Percentiles rank a stretch among this genome's conserved stretches.
Conservation (phyloP, 179 eudicot genomes). For the Actinidia arguta region DNA sequence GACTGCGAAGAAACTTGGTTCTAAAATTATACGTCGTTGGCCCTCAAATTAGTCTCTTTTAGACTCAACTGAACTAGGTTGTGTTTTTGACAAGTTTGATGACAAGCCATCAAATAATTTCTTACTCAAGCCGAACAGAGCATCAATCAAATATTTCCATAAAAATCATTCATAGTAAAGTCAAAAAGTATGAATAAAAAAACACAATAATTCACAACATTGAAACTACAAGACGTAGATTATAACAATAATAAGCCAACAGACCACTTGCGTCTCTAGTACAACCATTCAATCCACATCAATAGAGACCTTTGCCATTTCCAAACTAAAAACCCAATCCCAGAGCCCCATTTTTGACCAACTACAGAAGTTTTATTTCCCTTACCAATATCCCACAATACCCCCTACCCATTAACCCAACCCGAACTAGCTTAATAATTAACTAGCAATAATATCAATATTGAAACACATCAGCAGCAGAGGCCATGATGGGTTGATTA, state of each 20-base stretch:
- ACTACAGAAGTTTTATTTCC: too few relatives aligned
- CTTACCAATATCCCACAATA: background rate
- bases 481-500: slow-evolving; percentile 41
- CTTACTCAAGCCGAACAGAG: too few relatives aligned
- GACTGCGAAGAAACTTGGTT: too few relatives aligned
- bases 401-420: background rate
- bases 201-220: background rate
- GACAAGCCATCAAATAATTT: too few relatives aligned
- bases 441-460: slow-evolving; percentile 2
- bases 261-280: background rate
- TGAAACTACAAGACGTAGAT: slow-evolving; percentile 5
- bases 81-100: too few relatives aligned
- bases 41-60: too few relatives aligned
- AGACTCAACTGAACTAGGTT: too few relatives aligned
- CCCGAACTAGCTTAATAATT: background rate
- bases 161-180: too few relatives aligned
- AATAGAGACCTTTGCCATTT: background rate
- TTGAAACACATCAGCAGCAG: slow-evolving; percentile 34
- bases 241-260: background rate
- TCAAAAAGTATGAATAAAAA: background rate
- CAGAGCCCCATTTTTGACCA: background rate
- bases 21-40: too few relatives aligned
- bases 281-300: too few relatives aligned
- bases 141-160: too few relatives aligned
- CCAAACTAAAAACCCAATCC: background rate